Conservation (phyloP, 148 eudicot species). For the Rhododendron ferrugineum region DNA sequence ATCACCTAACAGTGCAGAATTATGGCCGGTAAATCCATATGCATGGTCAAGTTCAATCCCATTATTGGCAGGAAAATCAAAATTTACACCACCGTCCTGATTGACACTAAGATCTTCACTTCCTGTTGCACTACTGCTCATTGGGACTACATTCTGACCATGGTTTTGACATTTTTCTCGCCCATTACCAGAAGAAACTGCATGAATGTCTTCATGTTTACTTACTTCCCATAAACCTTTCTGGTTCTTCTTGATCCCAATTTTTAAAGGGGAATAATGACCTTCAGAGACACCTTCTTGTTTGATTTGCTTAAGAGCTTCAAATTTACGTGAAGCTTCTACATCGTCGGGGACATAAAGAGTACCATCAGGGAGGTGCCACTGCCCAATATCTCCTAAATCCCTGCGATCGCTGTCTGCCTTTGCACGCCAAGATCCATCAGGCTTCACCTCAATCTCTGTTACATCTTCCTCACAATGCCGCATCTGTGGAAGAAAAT, state of each 20-base stretch:
- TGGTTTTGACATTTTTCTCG: constrained; percentile 26
- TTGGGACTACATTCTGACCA: constrained; percentile 44
- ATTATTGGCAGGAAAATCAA: constrained; percentile 36
- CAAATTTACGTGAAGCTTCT: constrained; percentile 34
- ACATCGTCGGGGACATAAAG: constrained; percentile 29
- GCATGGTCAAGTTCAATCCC: constrained; percentile 44
- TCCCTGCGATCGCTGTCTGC: constrained; percentile 45
- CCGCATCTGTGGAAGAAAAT: constrained; percentile 39
- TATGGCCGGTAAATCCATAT: constrained; percentile 28
- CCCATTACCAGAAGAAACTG: constrained; percentile 38
- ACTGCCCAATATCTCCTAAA: constrained; percentile 49
- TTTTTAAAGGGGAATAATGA: constrained; percentile 38
- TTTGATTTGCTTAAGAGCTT: constrained; percentile 40
- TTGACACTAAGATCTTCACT: constrained; percentile 58
- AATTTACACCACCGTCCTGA: constrained; percentile 41
- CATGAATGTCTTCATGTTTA: constrained; percentile 36
- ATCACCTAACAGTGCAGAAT: constrained; percentile 30
- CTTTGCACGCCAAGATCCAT: constrained; percentile 97
- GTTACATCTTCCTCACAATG: constrained; percentile 81
- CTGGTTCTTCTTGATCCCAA: constrained; percentile 57
- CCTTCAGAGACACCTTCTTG: constrained; percentile 26
- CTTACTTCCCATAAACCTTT: constrained; percentile 66
- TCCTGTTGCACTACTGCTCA: constrained; percentile 66
- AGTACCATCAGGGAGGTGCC: constrained; percentile 68
- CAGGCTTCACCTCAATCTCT: constrained; percentile 92